Conservation (phyloP, 768 basidiomycete genomes). For the Podaxis rugospora region DNA sequence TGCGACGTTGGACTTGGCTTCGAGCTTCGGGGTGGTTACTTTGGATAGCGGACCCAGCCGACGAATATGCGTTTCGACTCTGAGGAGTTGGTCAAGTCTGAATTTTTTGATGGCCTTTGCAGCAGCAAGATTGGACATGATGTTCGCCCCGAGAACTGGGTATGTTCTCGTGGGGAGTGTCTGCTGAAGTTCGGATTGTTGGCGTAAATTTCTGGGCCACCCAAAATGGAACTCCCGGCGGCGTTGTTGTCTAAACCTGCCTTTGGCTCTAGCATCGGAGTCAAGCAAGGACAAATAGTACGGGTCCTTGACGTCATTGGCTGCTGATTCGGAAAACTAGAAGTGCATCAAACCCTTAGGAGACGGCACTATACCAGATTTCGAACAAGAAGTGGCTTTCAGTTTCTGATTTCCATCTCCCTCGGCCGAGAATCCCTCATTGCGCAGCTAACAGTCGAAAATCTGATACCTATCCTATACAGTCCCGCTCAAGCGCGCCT, state of each 20-base stretch:
- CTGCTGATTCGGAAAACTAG: background rate
- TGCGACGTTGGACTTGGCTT: background rate
- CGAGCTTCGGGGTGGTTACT: conserved; percentile 33
- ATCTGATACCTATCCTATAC: background rate
- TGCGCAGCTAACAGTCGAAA: background rate
- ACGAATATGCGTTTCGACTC: conserved; percentile 3
- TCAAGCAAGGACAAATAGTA: background rate
- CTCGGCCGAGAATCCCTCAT: background rate
- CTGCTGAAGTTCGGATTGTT: background rate
- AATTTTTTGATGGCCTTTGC: conserved; percentile 37
- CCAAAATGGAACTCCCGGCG: background rate
- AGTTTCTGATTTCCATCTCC: background rate
- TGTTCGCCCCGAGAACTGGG: background rate
- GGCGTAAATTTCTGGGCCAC: background rate
- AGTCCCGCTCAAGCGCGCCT: background rate
- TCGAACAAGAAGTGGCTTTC: background rate
- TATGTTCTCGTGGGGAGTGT: background rate
- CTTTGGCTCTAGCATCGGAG: background rate
- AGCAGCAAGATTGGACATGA: conserved; percentile 15
- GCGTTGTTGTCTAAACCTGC: background rate
- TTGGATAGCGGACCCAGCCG: conserved; percentile 14
- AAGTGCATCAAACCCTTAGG: too few species aligned
- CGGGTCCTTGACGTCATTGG: background rate
- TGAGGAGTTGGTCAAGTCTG: conserved; percentile 23
- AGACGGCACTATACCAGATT: background rate